A percentile compares a stretch with the other conserved stretches of the same genome.
Conservation (phyloP, 768 basidiomycete genomes). For the Cystobasidium onofrii region DNA sequence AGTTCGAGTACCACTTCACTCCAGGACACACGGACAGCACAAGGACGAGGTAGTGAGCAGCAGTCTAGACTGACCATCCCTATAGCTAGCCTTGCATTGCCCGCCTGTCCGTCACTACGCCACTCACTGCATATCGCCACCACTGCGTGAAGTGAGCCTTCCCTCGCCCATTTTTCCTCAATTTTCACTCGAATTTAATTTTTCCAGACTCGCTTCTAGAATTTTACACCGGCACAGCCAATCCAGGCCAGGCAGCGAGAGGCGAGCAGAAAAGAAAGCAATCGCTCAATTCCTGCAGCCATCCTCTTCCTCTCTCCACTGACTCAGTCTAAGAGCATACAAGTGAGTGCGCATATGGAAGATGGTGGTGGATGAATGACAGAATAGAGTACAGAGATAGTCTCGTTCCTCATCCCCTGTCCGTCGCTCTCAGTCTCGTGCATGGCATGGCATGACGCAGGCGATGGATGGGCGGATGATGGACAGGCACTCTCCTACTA, state of each 20-base stretch:
- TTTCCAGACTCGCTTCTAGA: no score
- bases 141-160: background rate
- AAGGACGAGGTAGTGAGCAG: no score
- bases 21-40: no score
- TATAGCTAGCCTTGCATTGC: background rate
- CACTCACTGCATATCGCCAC: background rate
- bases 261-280: no score
- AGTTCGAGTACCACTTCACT: no score
- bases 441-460: background rate
- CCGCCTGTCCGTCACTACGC: background rate
- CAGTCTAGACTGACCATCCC: no score
- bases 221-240: no score
- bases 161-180: background rate
- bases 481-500: background rate
- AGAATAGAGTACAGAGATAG: background rate
- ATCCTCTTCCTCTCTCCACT: background rate
- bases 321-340: background rate
- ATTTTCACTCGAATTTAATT: background rate
- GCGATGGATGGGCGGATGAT: background rate
- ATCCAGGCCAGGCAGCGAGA: no score
- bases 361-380: background rate
- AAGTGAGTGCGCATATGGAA: background rate
- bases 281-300: background rate
- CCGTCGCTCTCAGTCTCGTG: no score
- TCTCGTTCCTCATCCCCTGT: no score